Evolutionary conservation across 2,329 filamentous ascomycete species (phyloP).

Genomic region (Triangularia setosa): DNA sequence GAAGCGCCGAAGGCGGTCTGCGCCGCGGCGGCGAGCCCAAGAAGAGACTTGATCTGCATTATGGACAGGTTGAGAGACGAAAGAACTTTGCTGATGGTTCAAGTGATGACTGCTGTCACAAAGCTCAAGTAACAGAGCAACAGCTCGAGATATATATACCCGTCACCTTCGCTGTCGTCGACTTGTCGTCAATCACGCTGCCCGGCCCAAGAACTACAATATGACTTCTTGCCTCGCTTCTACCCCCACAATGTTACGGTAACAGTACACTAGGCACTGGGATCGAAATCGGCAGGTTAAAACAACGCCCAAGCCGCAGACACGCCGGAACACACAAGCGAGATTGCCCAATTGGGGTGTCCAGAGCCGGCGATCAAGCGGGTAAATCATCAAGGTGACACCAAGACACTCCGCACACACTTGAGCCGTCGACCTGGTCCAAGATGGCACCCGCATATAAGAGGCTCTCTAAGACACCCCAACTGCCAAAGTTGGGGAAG

Average conservation of each 20-base stretch:
- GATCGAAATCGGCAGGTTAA: conserved; percentile 7
- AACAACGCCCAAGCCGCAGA: conserved; percentile 3
- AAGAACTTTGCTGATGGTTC: background rate
- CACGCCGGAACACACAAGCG: background rate
- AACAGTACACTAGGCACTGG: background rate
- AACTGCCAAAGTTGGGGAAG: background rate
- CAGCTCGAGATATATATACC: conserved; percentile 1
- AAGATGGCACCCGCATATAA: background rate
- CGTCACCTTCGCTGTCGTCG: background rate
- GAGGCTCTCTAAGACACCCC: background rate
- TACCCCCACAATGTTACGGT: conserved; percentile 2
- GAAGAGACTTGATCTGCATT: conserved; percentile 18
- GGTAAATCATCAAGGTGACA: background rate
- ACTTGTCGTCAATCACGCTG: background rate
- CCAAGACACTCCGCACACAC: background rate
- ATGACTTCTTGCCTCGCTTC: background rate
- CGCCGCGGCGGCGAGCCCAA: conserved; percentile 20
- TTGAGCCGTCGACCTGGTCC: conserved; percentile 1
- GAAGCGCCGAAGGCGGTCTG: conserved; percentile 20
- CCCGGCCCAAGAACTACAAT: background rate
- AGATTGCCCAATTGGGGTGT: background rate
- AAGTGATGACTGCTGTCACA: background rate
- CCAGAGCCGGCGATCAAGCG: background rate
- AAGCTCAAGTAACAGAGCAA: background rate
- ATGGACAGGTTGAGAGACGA: background rate